These are phyloP conservation scores for Lactarius hatsudake DNA, from an alignment of 768 basidiomycete species.

Conservation along the genomic window DNA sequence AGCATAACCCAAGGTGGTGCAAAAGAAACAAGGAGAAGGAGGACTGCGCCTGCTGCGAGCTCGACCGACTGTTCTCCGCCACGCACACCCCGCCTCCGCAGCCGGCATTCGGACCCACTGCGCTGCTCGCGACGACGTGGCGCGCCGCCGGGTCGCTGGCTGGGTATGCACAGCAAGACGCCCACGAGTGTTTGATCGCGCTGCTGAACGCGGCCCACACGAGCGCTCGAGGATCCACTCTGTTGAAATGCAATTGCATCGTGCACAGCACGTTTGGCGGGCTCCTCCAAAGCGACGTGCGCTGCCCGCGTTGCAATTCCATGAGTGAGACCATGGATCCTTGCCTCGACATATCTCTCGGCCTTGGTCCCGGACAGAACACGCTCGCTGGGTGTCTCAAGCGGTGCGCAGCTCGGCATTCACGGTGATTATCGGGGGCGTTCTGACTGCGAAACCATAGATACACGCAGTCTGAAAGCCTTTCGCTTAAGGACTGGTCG, in stretches of 20 bases:
- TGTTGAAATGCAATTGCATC: conserved; percentile 83
- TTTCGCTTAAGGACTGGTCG: conserved; percentile 78
- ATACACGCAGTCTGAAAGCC: conserved; percentile 81
- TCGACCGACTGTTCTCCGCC: conserved; percentile 83
- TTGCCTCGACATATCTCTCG: conserved; percentile 87
- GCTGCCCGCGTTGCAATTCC: conserved; percentile 80
- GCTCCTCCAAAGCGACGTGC: conserved; percentile 82
- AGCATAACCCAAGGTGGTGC: conserved; percentile 74
- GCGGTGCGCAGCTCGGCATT: conserved; percentile 43
- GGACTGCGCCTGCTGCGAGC: conserved; percentile 87
- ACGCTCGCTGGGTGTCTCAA: conserved; percentile 75
- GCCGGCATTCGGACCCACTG: conserved; percentile 73
- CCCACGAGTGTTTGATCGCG: conserved; percentile 84
- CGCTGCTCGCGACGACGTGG: conserved; percentile 85
- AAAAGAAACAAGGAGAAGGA: conserved; percentile 47
- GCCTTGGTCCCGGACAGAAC: conserved; percentile 60
- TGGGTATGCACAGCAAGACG: conserved; percentile 93
- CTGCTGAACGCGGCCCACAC: conserved; percentile 85
- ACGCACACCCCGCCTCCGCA: conserved; percentile 46
- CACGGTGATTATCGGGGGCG: conserved; percentile 1
- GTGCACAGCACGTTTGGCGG: conserved; percentile 90
- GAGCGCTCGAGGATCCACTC: conserved; percentile 69
- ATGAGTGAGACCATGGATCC: conserved; percentile 81
- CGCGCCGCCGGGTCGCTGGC: conserved; percentile 72
- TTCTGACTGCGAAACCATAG: conserved; percentile 38